Evolutionary conservation across 1,284 basidiomycete species (phyloP), one percentile per base, ranked within the genome.

Genomic region (Cryptococcus deneoformans): DNA sequence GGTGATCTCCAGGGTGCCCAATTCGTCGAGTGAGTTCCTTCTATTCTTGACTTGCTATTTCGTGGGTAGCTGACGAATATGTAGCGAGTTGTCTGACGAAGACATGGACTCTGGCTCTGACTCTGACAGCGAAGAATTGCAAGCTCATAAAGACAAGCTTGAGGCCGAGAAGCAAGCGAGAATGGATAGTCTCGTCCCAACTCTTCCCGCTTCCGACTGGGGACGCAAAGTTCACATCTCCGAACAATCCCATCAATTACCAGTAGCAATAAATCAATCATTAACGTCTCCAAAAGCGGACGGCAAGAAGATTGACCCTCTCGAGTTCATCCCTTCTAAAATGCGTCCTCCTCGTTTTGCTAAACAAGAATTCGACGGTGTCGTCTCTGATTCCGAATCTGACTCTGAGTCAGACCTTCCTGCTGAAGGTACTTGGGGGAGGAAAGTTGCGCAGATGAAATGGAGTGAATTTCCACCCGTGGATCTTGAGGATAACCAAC

Each of bases 1-100:
- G 93, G 93, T 5, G 87, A 89, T 62, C 61, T 95, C 5, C 87
- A 91, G 65, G 93, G 93, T 1, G 93, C 91, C 0, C 77, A 82
- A 60, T 94, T 97, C 68, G 85, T 87, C 51, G 92, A 94, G 92
- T 95, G 77, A 69, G 89, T 79, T 9, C 2, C 6, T 53, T 12
- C 34, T 36, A 46, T 35, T 14, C 40, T 38, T 11, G 36, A 39
- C 35, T 12, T 9, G 42, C 36, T 14, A n/a, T 36, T 16, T 37
- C 29, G n/a, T 46, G 29, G 9, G 12, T 10, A 6, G 54, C 58
- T 63, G 56, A 58, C 50, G 20, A 20, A 8, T 44, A n/a, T 29
- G 5, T 56, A 77, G 70, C 53, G 76, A 77, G 57, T 53, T 77
- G 35, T 77, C 72, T 2, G 83, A 85, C 47, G 81, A 82, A 3